phyloP scores from a whole-genome alignment of 2,329 filamentous ascomycete genomes.

The Colletotrichum echinochloae region DNA sequence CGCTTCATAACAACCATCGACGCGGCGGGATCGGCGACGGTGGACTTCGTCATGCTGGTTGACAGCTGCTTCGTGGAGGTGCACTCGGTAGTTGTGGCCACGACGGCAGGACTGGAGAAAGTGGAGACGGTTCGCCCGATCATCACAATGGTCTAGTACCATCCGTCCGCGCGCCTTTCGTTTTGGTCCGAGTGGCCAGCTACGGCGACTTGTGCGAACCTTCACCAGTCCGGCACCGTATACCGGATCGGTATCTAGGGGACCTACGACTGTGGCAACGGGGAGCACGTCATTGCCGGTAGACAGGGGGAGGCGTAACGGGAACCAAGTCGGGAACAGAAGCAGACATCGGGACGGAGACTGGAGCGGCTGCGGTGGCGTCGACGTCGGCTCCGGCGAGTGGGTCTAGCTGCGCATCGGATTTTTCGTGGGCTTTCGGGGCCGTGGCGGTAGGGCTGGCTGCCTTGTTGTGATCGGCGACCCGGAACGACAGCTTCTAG shows the following conservation, averaged over 20 bases:
- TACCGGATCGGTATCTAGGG: neutral
- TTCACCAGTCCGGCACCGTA: conserved; percentile 20
- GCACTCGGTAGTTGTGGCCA: conserved; percentile 24
- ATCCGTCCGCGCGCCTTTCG: conserved; percentile 19
- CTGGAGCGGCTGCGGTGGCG: neutral
- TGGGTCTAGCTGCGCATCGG: conserved; percentile 4
- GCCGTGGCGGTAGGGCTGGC: neutral
- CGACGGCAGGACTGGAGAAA: conserved; percentile 32
- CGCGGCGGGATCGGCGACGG: neutral
- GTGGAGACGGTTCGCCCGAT: conserved; percentile 15
- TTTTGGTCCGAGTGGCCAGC: neutral
- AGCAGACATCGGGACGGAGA: neutral
- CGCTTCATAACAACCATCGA: conserved; percentile 24
- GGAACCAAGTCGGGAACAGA: conserved; percentile 1
- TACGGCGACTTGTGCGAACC: conserved; percentile 10
- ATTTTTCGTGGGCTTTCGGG: neutral
- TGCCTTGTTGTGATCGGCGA: conserved; percentile 2
- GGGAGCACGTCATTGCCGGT: conserved; percentile 3
- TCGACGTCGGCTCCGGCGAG: conserved; percentile 16
- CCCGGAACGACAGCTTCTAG: neutral
- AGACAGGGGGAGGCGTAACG: conserved; percentile 1
- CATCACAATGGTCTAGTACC: neutral
- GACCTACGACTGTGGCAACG: neutral
- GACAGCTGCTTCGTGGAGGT: conserved; percentile 26
- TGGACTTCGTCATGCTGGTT: conserved; percentile 7